Evolutionary conservation across 805 yeast species (phyloP).

Genomic region (Wickerhamiella bombiphila): DNA sequence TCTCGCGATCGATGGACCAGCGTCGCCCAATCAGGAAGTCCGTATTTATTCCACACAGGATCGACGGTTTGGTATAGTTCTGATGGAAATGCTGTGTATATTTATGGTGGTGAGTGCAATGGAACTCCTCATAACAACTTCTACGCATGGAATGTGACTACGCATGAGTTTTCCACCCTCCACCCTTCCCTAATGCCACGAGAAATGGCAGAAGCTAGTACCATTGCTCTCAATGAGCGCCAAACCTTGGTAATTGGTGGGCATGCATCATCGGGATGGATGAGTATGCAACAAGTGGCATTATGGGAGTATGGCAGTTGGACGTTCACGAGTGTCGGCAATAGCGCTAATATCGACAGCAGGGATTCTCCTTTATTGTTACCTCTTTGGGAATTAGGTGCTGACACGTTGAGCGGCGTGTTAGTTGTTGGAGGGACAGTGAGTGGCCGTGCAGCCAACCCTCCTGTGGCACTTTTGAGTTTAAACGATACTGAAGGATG

Average conservation of each 20-base stretch:
- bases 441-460: conserved; percentile 27
- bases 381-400: conserved; percentile 33
- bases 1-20: conserved; percentile 15
- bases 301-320: conserved; percentile 57
- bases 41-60: conserved; percentile 15
- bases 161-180: conserved; percentile 10
- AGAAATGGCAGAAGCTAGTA: conserved; percentile 15
- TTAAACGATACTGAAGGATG: conserved; percentile 28
- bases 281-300: conserved; percentile 58
- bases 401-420: conserved; percentile 20
- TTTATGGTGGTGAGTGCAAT: conserved; percentile 22
- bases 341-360: conserved; percentile 32
- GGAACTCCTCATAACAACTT: conserved; percentile 12
- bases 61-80: conserved; percentile 20
- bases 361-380: conserved; percentile 38
- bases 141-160: conserved; percentile 14
- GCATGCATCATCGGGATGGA: conserved; percentile 45
- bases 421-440: conserved; percentile 51
- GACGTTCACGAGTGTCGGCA: conserved; percentile 35
- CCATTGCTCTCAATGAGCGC: conserved; percentile 11
- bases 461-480: conserved; percentile 30
- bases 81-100: conserved; percentile 14
- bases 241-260: conserved; percentile 44
- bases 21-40: conserved; percentile 12
- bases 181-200: conserved; percentile 16